Percentiles rank a stretch among this genome's conserved stretches.
Conservation (phyloP, 164 flowering plant species). For the Sedum album region DNA sequence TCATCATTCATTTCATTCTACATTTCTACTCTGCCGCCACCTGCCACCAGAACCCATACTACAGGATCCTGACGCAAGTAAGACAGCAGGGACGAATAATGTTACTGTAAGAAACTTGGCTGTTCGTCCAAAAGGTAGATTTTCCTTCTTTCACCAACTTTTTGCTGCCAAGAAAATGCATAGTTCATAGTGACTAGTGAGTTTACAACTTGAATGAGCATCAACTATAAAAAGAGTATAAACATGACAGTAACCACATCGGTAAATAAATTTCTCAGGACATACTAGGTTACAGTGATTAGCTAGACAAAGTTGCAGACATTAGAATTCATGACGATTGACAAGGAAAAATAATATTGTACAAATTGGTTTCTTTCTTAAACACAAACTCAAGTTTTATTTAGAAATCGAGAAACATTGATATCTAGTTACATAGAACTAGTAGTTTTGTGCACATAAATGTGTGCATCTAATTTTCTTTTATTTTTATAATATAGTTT, state of each 20-base stretch:
- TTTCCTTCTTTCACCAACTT: slow-evolving; percentile 71
- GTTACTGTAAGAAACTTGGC: slow-evolving; percentile 45
- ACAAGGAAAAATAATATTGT: neutral
- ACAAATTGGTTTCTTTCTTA: neutral
- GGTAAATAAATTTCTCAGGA: neutral
- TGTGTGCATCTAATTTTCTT: no score
- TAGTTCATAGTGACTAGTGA: slow-evolving; percentile 43
- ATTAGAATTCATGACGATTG: neutral
- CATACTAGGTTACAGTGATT: no score
- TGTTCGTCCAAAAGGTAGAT: slow-evolving; percentile 56
- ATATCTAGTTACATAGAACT: no score
- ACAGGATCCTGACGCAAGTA: slow-evolving; percentile 25
- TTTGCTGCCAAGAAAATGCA: slow-evolving; percentile 61
- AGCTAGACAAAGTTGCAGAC: neutral
- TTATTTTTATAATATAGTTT: no score
- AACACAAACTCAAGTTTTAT: neutral
- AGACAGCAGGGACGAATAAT: slow-evolving; percentile 29
- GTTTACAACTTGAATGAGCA: slow-evolving; percentile 18
- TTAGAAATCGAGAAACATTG: neutral
- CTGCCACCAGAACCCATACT: slow-evolving; percentile 30
- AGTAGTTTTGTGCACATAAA: no score
- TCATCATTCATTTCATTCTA: slow-evolving; percentile 63
- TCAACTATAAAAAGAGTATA: neutral
- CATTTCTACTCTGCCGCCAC: slow-evolving; percentile 52
- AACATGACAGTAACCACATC: neutral